These are phyloP conservation scores for Bruguiera parviflora DNA, from an alignment of 345 rosid genomes.

Conservation along the genomic window DNA sequence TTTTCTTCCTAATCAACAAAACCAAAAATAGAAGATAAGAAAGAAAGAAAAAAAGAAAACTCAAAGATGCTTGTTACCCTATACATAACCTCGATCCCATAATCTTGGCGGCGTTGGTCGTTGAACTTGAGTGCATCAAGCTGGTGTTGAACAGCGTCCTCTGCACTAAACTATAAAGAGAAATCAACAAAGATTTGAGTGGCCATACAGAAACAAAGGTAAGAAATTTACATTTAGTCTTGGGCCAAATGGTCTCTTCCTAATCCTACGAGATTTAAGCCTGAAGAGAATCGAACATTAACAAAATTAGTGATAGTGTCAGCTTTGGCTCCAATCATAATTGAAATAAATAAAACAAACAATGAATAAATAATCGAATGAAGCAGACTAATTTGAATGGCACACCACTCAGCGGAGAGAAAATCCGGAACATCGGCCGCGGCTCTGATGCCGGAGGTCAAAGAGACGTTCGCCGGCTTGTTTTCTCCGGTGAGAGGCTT, in stretches of 20 bases:
- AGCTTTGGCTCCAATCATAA: not conserved
- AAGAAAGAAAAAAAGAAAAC: not conserved
- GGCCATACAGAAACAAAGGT: not conserved
- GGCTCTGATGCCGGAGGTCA: slow-evolving; percentile 46
- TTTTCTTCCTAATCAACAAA: not conserved
- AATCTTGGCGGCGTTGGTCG: slow-evolving; percentile 79
- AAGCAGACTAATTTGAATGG: not conserved
- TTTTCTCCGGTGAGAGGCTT: slow-evolving; percentile 29
- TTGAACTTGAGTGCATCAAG: slow-evolving; percentile 86
- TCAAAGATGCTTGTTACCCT: slow-evolving; percentile 43
- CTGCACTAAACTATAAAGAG: slow-evolving; percentile 73
- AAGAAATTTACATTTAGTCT: slow-evolving; percentile 59
- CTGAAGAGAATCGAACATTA: slow-evolving; percentile 29
- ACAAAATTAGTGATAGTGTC: not conserved
- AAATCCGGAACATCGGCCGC: slow-evolving; percentile 83
- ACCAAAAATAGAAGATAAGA: not conserved
- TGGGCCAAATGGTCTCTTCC: slow-evolving; percentile 90
- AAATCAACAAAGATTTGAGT: slow-evolving; percentile 18
- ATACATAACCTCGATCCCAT: slow-evolving; percentile 90
- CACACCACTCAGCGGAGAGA: slow-evolving; percentile 81
- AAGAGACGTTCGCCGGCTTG: slow-evolving; percentile 20
- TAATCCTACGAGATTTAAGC: slow-evolving; percentile 58
- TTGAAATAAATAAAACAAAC: not conserved
- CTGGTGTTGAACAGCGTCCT: slow-evolving; percentile 75
- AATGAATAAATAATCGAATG: not conserved